phyloP scores from a whole-genome alignment of 2,329 filamentous ascomycete genomes.

The Xylaria sp. region DNA sequence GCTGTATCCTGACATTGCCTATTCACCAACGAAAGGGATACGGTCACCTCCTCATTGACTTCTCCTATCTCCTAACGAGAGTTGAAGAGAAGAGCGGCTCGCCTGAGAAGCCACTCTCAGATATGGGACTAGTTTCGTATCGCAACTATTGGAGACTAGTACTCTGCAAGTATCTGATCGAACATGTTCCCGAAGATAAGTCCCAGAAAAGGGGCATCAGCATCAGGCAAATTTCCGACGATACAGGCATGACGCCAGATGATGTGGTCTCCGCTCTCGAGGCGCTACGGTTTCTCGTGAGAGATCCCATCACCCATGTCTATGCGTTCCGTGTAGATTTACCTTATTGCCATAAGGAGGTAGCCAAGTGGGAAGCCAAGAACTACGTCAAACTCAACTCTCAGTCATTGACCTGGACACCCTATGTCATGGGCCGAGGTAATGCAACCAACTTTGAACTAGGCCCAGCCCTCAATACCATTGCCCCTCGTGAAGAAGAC shows the following conservation, averaged over 20 bases:
- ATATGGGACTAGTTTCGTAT: slow-evolving; percentile 98
- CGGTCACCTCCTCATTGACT: slow-evolving; percentile 95
- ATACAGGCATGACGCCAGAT: slow-evolving; percentile 94
- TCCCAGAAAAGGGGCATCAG: slow-evolving; percentile 63
- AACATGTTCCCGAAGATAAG: slow-evolving; percentile 58
- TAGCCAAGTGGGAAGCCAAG: slow-evolving; percentile 89
- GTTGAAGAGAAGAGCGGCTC: slow-evolving; percentile 95
- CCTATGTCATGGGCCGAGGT: slow-evolving; percentile 93
- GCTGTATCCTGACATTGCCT: slow-evolving; percentile 93
- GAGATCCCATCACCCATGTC: slow-evolving; percentile 86
- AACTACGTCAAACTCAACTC: slow-evolving; percentile 87
- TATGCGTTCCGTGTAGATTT: slow-evolving; percentile 92
- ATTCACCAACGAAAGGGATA: slow-evolving; percentile 98
- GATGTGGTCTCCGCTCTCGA: slow-evolving; percentile 96
- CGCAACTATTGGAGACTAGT: slow-evolving; percentile 96
- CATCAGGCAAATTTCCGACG: slow-evolving; percentile 78
- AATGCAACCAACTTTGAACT: slow-evolving; percentile 86
- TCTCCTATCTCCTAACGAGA: slow-evolving; percentile 94
- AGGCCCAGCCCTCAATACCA: slow-evolving; percentile 82
- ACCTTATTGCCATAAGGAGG: slow-evolving; percentile 86
- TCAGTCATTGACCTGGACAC: slow-evolving; percentile 88
- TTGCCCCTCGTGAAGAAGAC: slow-evolving; percentile 86
- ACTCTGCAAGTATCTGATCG: slow-evolving; percentile 83
- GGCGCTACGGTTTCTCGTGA: slow-evolving; percentile 86
- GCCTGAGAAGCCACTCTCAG: slow-evolving; percentile 95